Conservation (phyloP, 2,329 filamentous ascomycete genomes). For the Fusarium ambrosium region DNA sequence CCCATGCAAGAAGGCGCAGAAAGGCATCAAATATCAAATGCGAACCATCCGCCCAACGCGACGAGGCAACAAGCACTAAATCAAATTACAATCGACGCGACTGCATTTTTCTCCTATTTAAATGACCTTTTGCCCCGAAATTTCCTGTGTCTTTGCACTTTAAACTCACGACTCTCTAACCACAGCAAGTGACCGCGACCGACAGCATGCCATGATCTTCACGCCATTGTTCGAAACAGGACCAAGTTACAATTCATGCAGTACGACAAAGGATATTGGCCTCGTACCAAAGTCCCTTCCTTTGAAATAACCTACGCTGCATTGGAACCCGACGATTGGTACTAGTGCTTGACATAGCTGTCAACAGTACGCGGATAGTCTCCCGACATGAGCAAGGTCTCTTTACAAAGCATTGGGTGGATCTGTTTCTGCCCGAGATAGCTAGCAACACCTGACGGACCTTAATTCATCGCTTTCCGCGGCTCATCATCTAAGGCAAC, state of each 20-base stretch:
- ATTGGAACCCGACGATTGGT: background rate
- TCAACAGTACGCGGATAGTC: background rate
- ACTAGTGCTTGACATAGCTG: background rate
- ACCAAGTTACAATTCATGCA: background rate
- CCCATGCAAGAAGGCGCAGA: constrained; percentile 39
- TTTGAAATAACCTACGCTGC: background rate
- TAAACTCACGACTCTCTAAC: constrained; percentile 4
- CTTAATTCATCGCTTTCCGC: constrained; percentile 6
- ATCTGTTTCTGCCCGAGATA: background rate
- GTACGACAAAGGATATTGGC: background rate
- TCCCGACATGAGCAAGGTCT: background rate
- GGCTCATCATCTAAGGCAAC: constrained; percentile 2
- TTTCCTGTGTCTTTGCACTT: background rate
- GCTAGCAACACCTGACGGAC: background rate
- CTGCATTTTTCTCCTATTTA: constrained; percentile 26
- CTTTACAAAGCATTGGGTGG: background rate
- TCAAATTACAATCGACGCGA: constrained; percentile 22
- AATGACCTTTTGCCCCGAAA: constrained; percentile 23
- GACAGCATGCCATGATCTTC: background rate
- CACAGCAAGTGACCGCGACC: constrained; percentile 1
- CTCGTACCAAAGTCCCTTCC: background rate
- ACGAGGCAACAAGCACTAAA: constrained; percentile 35
- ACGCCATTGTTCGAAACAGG: background rate
- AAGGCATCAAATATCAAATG: constrained; percentile 27
- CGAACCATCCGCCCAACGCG: constrained; percentile 27